A percentile compares a stretch with the other conserved stretches of the same genome.
phyloP scores from a whole-genome alignment of 1,284 basidiomycete genomes.

The Leucoagaricus sp. region DNA sequence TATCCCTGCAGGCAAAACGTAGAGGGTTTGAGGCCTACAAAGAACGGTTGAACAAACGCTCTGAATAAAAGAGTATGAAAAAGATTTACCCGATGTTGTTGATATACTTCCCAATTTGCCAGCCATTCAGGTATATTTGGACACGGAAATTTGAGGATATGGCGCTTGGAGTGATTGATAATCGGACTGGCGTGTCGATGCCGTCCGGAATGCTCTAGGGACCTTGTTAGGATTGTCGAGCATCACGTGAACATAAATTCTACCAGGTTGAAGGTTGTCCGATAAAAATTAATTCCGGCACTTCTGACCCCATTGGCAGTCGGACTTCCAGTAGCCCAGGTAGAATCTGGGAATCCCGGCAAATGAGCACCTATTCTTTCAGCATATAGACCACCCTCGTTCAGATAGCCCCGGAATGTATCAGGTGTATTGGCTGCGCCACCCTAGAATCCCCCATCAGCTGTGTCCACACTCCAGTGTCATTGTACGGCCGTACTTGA shows the following conservation, averaged over 20 bases:
- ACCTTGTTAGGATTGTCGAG: not conserved
- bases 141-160: constrained; percentile 48
- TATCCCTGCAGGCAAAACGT: constrained; percentile 48
- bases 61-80: too few species aligned
- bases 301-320: constrained; percentile 34
- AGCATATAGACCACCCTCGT: constrained; percentile 54
- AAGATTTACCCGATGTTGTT: constrained; percentile 51
- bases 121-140: constrained; percentile 55
- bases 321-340: constrained; percentile 41
- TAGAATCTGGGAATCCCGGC: constrained; percentile 46
- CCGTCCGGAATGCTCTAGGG: constrained; percentile 36
- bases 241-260: not conserved
- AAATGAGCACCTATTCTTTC: constrained; percentile 56
- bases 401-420: constrained; percentile 48
- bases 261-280: constrained; percentile 49
- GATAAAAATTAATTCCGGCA: constrained; percentile 54
- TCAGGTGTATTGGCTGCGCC: constrained; percentile 46
- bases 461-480: not conserved
- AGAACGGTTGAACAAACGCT: too few species aligned
- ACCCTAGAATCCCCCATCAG: constrained; percentile 31
- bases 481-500: constrained; percentile 27
- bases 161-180: constrained; percentile 43
- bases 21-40: constrained; percentile 46
- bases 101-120: constrained; percentile 53
- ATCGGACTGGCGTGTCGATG: constrained; percentile 45